Evolutionary conservation across 2,329 filamentous ascomycete species (phyloP), one percentile per base, ranked within the genome.

Genomic region (Monilinia fructigena): DNA sequence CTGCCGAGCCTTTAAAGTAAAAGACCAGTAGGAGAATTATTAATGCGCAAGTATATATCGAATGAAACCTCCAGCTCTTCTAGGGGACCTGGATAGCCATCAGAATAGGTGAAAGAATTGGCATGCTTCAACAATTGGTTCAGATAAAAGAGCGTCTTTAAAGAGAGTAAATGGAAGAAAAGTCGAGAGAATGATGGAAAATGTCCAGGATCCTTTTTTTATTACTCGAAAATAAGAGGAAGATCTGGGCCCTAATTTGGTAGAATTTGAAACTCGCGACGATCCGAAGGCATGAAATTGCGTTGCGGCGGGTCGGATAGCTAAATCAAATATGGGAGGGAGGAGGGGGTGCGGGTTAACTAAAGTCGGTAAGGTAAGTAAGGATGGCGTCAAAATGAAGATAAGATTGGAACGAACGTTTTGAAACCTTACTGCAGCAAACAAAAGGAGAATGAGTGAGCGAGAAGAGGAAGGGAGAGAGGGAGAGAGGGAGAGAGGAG

Each of bases 31-130:
- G 54, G 1, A 73, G 28, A 10, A 72, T 31, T 3, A 63, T 56
- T 11, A 66, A 59, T 26, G 70, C 71, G 31, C 69, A 11, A 72
- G n/a, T 28, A 70, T 50, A 47, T 70, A 72, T 67, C 74, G 68
- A 35, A 72, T 38, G 23, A 72, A 53, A 18, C 74, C 70, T 7
- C 68, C 68, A n/a, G 71, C 68, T 53, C 73, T 70, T 62, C 74
- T 68, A n/a, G 72, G 73, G 73, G 71, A 63, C 70, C 69, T 47
- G 71, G 69, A 62, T 69, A 75, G 70, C 67, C 74, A 76, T 76
- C 6, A 53, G 69, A 52, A 72, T 68, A 18, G 74, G 72, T 4
- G 73, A 74, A 74, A 10, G 69, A 70, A 72, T 62, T 69, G 72
- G 73, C 73, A 75, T 75, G 55, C 28, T 58, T 59, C n/a, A 26